Evolutionary conservation across 192 early-diverging fungal species (phyloP).

Genomic region (Backusella tuberculispora): DNA sequence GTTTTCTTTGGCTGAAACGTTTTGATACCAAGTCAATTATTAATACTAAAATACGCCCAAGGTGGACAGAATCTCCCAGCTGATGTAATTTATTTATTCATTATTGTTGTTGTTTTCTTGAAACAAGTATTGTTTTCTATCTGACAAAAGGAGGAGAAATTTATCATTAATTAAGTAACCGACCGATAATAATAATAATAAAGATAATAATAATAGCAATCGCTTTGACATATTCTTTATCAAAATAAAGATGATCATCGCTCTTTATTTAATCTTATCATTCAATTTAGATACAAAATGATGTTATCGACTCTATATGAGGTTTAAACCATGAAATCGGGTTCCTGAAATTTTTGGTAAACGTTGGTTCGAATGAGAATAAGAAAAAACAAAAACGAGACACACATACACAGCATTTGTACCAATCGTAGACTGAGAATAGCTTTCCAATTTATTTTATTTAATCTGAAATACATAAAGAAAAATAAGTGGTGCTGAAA

Average conservation of each 20-base stretch:
- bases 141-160: not conserved
- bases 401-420: not conserved
- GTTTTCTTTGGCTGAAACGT: not conserved
- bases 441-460: not conserved
- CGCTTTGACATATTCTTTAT: not conserved
- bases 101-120: not conserved
- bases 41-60: not conserved
- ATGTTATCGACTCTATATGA: not conserved
- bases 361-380: slow-evolving; percentile 8
- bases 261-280: slow-evolving; percentile 2
- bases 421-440: not conserved
- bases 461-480: not conserved
- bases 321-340: not conserved
- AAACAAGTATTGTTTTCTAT: slow-evolving; percentile 1
- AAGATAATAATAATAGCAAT: not conserved
- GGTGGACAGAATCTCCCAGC: not conserved
- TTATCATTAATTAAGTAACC: too few species aligned
- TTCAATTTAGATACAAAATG: not conserved
- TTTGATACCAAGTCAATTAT: not conserved
- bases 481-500: not conserved
- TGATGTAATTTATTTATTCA: not conserved
- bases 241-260: not conserved
- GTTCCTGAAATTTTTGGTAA: slow-evolving; percentile 1
- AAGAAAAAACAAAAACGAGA: not conserved
- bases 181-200: not conserved